Conservation (phyloP, 257 asterid species). For the Ballota nigra region DNA sequence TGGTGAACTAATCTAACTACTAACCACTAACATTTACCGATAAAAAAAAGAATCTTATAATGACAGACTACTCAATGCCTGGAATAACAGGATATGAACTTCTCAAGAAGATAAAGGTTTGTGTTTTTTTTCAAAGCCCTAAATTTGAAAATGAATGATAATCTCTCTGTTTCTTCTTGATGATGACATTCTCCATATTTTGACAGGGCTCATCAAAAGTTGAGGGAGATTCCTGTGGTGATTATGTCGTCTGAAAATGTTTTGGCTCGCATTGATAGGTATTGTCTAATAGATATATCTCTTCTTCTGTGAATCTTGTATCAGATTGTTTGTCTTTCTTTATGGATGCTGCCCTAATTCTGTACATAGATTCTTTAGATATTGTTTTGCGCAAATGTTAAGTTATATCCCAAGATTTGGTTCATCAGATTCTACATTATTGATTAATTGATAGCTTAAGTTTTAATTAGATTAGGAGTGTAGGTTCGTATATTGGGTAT, state of each 20-base stretch:
- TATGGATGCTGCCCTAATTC: neutral
- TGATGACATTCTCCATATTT: constrained; percentile 3
- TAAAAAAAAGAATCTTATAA: too few relatives aligned
- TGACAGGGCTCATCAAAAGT: constrained; percentile 63
- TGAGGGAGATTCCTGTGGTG: constrained; percentile 79
- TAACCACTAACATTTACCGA: too few relatives aligned
- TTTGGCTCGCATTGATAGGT: constrained; percentile 77
- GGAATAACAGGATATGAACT: constrained; percentile 97
- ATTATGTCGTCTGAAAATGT: constrained; percentile 88
- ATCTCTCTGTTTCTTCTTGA: neutral
- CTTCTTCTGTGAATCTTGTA: too few relatives aligned
- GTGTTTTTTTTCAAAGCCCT: constrained; percentile 10
- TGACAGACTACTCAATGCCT: constrained; percentile 96
- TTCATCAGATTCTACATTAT: too few relatives aligned
- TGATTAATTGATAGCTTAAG: too few relatives aligned
- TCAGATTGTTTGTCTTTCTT: neutral
- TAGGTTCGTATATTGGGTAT: too few relatives aligned
- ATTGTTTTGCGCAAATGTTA: neutral
- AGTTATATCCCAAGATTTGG: neutral
- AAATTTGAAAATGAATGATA: neutral
- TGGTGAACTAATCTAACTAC: too few relatives aligned
- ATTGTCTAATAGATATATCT: constrained; percentile 4
- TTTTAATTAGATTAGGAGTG: too few relatives aligned
- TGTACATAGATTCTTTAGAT: neutral
- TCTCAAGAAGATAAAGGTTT: constrained; percentile 81